Percentiles rank a stretch among this genome's conserved stretches.
phyloP scores from a whole-genome alignment of 1,284 basidiomycete genomes.

The Hemileia vastatrix region DNA sequence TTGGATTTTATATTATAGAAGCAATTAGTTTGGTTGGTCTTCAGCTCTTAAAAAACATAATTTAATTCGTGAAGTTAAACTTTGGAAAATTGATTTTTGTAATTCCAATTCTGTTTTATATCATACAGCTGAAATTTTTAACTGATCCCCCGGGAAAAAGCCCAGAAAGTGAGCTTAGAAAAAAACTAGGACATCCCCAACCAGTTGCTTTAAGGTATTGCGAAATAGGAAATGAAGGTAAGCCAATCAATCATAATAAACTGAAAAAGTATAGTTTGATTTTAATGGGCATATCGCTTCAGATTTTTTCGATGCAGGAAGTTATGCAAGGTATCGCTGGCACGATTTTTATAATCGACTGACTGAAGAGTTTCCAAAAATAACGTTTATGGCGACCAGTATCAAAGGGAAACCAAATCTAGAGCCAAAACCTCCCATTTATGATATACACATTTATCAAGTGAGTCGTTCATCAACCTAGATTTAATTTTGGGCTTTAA shows the following conservation, averaged over 20 bases:
- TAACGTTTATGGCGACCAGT: not conserved
- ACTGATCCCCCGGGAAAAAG: no score
- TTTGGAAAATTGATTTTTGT: no score
- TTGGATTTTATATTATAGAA: not conserved
- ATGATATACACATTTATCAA: not conserved
- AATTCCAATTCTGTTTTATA: no score
- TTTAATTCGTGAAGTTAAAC: no score
- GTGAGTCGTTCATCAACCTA: no score
- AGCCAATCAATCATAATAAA: not conserved
- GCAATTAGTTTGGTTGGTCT: not conserved
- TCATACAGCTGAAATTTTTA: no score
- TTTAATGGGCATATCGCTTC: not conserved
- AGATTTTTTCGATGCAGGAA: not conserved
- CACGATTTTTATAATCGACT: not conserved
- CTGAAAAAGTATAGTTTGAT: not conserved
- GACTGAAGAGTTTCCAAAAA: not conserved
- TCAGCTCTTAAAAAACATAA: no score
- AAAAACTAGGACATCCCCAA: not conserved
- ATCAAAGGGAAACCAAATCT: not conserved
- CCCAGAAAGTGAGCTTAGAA: not conserved
- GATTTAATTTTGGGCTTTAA: no score
- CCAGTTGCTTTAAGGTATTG: not conserved
- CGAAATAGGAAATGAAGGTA: conserved; percentile 1
- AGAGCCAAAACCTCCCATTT: not conserved
- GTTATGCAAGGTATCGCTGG: conserved; percentile 1